Base-by-base conservation (phyloP, 768 basidiomycete species). In the Clitopilus passeckerianus region DNA sequence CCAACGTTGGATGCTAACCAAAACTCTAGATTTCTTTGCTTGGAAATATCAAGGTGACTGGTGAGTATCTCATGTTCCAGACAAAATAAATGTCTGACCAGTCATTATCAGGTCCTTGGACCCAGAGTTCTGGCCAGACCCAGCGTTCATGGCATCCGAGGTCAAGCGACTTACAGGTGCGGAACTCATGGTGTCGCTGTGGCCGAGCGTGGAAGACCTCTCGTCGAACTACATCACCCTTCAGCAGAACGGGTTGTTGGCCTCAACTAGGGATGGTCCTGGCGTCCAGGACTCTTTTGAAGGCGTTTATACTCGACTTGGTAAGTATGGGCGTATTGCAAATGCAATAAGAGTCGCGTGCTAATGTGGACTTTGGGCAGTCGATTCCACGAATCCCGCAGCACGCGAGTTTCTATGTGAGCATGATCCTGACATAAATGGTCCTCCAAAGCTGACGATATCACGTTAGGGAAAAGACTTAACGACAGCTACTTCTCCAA, bases 31-130 rank as follows among this genome's bases (percentile, higher is more conserved):
- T 60, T 74, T 74, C 65, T 75, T 75, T 57, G 68, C 68, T 6
- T 74, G 72, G 72, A 71, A 72, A 43, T 75, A 70, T 55, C 72
- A 75, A 63, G 74, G 74, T 34, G 74, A 75, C 58, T 75, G 74
- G 74, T 72, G 46, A 22, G 65, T 57, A 10, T 22, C 12, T 14
- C 33, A 30, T 12, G 22, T 35, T 41, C 20, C 54, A 37, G 16
- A 16, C 20, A 16, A 55, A 23, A n/a, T 34, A 1, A 27, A 15
- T 12, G 10, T 22, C 34, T 35, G 10, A 34, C 37, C 2, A 60
- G n/a, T n/a, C 46, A 33, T 43, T 15, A 23, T 6, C 53, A 72
- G 72, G 72, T 73, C 74, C 12, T 75, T 75, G 56, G 65, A 75
- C 58, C 68, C 71, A 6, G 64, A 70, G 44, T 73, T 70, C 53